Evolutionary conservation across 2,329 filamentous ascomycete species (phyloP).

Genomic region (Bipolaris cookei): DNA sequence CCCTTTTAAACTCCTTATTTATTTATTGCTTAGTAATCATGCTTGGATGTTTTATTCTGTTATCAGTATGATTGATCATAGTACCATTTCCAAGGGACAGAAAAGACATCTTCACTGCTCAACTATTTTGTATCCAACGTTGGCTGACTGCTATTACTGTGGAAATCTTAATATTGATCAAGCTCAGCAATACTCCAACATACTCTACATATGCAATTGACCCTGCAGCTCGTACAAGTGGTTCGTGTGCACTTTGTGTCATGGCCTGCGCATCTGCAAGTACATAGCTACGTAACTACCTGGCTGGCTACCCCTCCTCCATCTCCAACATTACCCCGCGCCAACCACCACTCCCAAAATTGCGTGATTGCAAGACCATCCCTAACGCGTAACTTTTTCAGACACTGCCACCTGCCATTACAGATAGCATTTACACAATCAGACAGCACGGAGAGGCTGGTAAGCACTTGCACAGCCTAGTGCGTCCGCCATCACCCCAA

Average conservation of each 20-base stretch:
- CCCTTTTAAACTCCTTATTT: too few relatives aligned
- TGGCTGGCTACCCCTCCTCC: not conserved
- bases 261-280: not conserved
- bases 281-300: not conserved
- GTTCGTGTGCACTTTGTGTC: not conserved
- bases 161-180: too few relatives aligned
- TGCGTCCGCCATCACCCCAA: not conserved
- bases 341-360: not conserved
- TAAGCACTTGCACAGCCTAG: not conserved
- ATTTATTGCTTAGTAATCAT: too few relatives aligned
- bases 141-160: too few relatives aligned
- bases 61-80: too few relatives aligned
- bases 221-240: not conserved
- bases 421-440: not conserved
- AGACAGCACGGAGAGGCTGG: not conserved
- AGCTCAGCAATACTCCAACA: too few relatives aligned
- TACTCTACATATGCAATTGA: too few relatives aligned
- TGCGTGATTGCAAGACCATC: slow-evolving; percentile 2
- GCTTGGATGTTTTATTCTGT: too few relatives aligned
- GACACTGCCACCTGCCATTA: not conserved
- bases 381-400: not conserved
- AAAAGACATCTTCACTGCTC: too few relatives aligned
- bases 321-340: not conserved
- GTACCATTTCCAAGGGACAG: too few relatives aligned
- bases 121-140: too few relatives aligned